Percentiles rank a stretch among this genome's conserved stretches.
Evolutionary conservation across 371 early-diverging fungal genomes (phyloP).

Genomic region (Mucor saturninus): DNA sequence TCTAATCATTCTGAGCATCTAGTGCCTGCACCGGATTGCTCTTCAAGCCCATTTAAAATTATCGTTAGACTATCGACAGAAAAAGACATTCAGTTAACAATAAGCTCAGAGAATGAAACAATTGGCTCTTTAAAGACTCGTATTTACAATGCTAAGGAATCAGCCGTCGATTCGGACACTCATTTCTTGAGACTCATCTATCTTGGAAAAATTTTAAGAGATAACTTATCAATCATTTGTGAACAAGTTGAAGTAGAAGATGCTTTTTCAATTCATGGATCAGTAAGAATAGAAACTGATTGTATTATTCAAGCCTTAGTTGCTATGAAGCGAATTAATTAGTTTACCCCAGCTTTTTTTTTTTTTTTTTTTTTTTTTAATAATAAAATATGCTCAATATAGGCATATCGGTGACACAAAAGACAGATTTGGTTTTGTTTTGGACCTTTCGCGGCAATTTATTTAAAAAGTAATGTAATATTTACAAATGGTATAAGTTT

Average conservation of each 20-base stretch:
- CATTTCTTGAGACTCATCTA: slow-evolving; percentile 43
- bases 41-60: slow-evolving; percentile 22
- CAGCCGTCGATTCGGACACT: slow-evolving; percentile 22
- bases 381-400: background rate
- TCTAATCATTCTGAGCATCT: background rate
- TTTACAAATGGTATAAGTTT: too few relatives aligned
- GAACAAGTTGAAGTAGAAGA: slow-evolving; percentile 3
- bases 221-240: slow-evolving; percentile 27
- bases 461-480: too few relatives aligned
- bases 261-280: background rate
- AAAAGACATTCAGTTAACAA: slow-evolving; percentile 33
- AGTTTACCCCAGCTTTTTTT: background rate
- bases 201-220: slow-evolving; percentile 39
- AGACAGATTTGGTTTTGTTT: too few relatives aligned
- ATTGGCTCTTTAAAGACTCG: slow-evolving; percentile 34
- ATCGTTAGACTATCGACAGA: slow-evolving; percentile 43
- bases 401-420: too few relatives aligned
- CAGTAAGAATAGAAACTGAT: slow-evolving; percentile 22
- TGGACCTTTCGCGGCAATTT: too few relatives aligned
- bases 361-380: background rate
- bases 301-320: slow-evolving; percentile 42
- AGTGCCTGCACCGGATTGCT: slow-evolving; percentile 18
- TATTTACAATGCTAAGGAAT: slow-evolving; percentile 29
- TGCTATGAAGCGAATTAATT: background rate
- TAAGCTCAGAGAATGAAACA: slow-evolving; percentile 33